Evolutionary conservation across 768 basidiomycete species (phyloP).

Genomic region (Plicaturopsis crispa): DNA sequence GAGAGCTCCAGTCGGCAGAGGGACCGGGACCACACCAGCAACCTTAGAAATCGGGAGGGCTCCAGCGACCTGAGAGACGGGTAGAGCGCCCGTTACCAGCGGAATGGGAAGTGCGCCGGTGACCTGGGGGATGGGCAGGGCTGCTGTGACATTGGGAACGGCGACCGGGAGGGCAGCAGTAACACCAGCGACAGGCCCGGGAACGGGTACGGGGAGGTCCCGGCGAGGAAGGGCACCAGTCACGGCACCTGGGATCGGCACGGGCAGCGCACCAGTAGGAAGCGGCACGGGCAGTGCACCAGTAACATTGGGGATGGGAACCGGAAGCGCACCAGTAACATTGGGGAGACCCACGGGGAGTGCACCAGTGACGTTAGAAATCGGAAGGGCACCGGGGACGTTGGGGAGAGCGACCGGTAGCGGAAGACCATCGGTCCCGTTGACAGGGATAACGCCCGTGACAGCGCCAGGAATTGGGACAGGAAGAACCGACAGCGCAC

Average conservation of each 20-base stretch:
- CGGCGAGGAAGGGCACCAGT: too few relatives aligned
- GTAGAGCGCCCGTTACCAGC: too few relatives aligned
- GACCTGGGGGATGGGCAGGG: too few relatives aligned
- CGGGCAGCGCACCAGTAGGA: background rate
- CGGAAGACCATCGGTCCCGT: conserved; percentile 2
- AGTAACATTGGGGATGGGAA: background rate
- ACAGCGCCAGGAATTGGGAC: conserved; percentile 5
- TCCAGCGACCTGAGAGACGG: too few relatives aligned
- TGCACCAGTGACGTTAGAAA: conserved; percentile 1
- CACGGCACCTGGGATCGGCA: background rate
- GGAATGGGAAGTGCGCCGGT: too few relatives aligned
- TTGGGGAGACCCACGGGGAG: conserved; percentile 3
- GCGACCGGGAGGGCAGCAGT: conserved; percentile 5
- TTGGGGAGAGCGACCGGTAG: conserved; percentile 2
- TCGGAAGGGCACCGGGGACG: conserved; percentile 1
- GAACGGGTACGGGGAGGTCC: conserved; percentile 4
- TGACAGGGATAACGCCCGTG: background rate
- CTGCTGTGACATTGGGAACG: too few relatives aligned
- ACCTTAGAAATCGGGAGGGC: too few relatives aligned
- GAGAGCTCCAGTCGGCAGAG: too few relatives aligned
- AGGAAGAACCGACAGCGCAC: background rate
- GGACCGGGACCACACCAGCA: too few relatives aligned
- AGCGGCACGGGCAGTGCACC: background rate
- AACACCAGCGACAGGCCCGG: conserved; percentile 5
- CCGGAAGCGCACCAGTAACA: conserved; percentile 3